Conservation (phyloP, 805 yeast genomes). For the Priceomyces melissophilus region DNA sequence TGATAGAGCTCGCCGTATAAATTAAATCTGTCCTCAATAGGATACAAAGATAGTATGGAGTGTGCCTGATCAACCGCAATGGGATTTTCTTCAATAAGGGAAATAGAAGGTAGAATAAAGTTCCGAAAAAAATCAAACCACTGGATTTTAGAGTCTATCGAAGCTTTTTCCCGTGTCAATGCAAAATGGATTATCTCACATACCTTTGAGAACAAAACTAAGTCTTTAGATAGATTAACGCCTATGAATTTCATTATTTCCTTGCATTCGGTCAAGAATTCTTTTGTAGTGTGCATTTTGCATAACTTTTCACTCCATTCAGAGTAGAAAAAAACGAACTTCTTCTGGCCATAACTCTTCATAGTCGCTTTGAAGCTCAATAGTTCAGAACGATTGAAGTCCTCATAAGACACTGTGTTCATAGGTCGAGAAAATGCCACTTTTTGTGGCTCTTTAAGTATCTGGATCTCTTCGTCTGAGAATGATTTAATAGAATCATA, state of each 20-base stretch:
- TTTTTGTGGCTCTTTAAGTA: constrained; percentile 20
- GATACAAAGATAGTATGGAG: constrained; percentile 48
- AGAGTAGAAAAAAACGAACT: constrained; percentile 39
- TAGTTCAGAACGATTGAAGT: constrained; percentile 12
- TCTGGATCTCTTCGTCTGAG: constrained; percentile 13
- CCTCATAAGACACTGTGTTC: constrained; percentile 27
- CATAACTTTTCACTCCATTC: constrained; percentile 49
- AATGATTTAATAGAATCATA: constrained; percentile 24
- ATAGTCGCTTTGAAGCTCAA: constrained; percentile 32
- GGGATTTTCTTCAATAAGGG: constrained; percentile 53
- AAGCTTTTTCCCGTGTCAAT: constrained; percentile 17
- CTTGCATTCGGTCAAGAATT: constrained; percentile 45
- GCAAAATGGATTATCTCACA: constrained; percentile 55
- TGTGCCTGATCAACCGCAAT: constrained; percentile 60
- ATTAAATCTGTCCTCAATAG: constrained; percentile 64
- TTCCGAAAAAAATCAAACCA: constrained; percentile 66
- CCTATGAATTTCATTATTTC: constrained; percentile 54
- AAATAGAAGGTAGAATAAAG: constrained; percentile 62
- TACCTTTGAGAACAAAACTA: constrained; percentile 51
- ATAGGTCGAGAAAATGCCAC: constrained; percentile 22
- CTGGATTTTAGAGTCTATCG: constrained; percentile 12
- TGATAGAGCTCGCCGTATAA: constrained; percentile 76
- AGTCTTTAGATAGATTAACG: constrained; percentile 46
- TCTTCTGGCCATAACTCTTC: constrained; percentile 19
- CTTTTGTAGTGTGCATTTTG: constrained; percentile 32